These are phyloP conservation scores for Epichloe glyceriae DNA, from an alignment of 2,329 filamentous ascomycete genomes.

Conservation along the genomic window DNA sequence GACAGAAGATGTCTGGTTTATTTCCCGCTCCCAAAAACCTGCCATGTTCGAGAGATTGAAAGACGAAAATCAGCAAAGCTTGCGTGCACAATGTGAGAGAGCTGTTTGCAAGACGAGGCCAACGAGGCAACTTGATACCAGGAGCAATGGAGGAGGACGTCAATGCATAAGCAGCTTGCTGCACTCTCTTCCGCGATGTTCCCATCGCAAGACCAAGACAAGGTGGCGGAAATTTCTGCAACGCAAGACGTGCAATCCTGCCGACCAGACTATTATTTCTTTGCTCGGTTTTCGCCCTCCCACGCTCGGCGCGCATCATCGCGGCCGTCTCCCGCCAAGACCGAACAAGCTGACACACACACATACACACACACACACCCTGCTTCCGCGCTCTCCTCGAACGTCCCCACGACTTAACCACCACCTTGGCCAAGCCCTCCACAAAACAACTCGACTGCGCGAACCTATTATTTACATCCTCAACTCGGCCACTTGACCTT, in stretches of 20 bases:
- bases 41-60: background rate
- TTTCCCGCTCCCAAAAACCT: background rate
- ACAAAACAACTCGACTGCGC: slow-evolving; percentile 6
- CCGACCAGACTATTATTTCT: too few species aligned
- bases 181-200: background rate
- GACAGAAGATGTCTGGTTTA: background rate
- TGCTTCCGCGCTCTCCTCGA: slow-evolving; percentile 6
- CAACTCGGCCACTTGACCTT: slow-evolving; percentile 3
- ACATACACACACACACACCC: slow-evolving; percentile 3
- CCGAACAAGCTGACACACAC: background rate
- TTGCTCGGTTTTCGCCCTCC: background rate
- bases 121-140: background rate
- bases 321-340: background rate
- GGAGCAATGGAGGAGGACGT: background rate
- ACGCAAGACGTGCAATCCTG: background rate
- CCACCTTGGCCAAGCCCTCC: slow-evolving; percentile 4
- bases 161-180: background rate
- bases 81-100: background rate
- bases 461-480: slow-evolving; percentile 1
- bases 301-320: background rate
- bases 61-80: background rate
- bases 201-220: background rate
- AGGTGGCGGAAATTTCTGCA: background rate
- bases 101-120: background rate
- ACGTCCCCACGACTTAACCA: background rate